phyloP scores from a whole-genome alignment of 768 basidiomycete genomes.

The Mycena leptocephala region DNA sequence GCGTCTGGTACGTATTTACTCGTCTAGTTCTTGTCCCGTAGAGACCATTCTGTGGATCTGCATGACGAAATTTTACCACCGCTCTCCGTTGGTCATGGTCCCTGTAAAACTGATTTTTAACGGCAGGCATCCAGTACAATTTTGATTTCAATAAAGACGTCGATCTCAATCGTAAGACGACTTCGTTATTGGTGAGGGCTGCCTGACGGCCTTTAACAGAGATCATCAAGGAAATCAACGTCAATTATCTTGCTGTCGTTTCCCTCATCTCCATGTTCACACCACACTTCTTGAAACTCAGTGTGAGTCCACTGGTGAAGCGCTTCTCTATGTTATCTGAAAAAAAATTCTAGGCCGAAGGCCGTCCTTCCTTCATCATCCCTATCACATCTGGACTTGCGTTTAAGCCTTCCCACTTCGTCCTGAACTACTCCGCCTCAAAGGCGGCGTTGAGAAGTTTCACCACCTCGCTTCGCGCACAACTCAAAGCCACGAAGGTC shows the following conservation, averaged over 20 bases:
- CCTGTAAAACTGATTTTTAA: too few relatives aligned
- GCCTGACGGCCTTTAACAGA: conserved; percentile 46
- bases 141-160: conserved; percentile 62
- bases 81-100: too few relatives aligned
- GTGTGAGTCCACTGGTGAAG: conserved; percentile 53
- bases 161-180: conserved; percentile 57
- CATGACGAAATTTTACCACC: too few relatives aligned
- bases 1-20: conserved; percentile 51
- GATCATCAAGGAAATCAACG: conserved; percentile 62
- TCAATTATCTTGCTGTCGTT: conserved; percentile 71
- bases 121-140: conserved; percentile 61
- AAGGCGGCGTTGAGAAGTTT: conserved; percentile 74
- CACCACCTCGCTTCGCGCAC: conserved; percentile 61
- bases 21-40: too few relatives aligned
- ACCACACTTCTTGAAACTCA: conserved; percentile 71
- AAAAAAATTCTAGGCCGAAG: conserved; percentile 53
- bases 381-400: conserved; percentile 70
- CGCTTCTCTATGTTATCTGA: background rate
- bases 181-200: background rate
- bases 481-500: conserved; percentile 66
- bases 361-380: conserved; percentile 64
- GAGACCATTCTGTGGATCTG: background rate
- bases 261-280: conserved; percentile 64
- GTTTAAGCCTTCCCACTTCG: conserved; percentile 58
- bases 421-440: conserved; percentile 69